Evolutionary conservation across 352 stramenopile species (phyloP), one percentile per base, ranked within the genome.

Genomic region (Bremia lactucae): DNA sequence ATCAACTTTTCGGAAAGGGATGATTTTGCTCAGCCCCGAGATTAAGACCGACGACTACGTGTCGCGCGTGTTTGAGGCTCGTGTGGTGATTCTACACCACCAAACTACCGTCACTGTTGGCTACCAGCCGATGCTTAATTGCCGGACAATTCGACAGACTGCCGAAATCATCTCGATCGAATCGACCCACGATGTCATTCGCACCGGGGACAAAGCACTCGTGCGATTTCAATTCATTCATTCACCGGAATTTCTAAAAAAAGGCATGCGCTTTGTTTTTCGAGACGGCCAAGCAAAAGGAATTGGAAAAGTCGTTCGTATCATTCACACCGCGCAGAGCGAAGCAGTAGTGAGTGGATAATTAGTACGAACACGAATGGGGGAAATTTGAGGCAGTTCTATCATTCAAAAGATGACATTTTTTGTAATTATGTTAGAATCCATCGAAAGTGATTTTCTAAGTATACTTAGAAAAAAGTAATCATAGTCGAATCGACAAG

Each of bases 191-290:
- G 81, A 92, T 11, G 76, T 82, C 9, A 91, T 96, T 28, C 78
- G 87, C 5, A 97, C 89, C 36, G 90, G 90, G 6, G 84, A 96
- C 50, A 76, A 77, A 34, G 88, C 86, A 38, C 61, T 88, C 14
- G 82, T 96, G 29, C 72, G 77, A 10, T 97, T 96, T 55, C 71
- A 69, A 18, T 96, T 96, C 55, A 77, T 95, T 50, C 84, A 96
- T 49, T 76, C 79, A 22, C 72, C 87, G 3, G 95, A 98, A 65
- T 98, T 97, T 63, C 62, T 99, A 46, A 92, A 96, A 41, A 84
- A 93, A 18, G 95, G 95, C 36, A 97, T 93, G 77, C 77, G 80
- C 46, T 97, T 99, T 64, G 77, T 99, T 23, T 98, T 99, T 49
- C 87, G 96, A 37, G 95, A 99, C 62, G 96, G 95, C 2, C 84